A percentile compares a stretch with the other conserved stretches of the same genome.
phyloP scores from a whole-genome alignment of 2,329 filamentous ascomycete genomes.

The Xylaria sp. region DNA sequence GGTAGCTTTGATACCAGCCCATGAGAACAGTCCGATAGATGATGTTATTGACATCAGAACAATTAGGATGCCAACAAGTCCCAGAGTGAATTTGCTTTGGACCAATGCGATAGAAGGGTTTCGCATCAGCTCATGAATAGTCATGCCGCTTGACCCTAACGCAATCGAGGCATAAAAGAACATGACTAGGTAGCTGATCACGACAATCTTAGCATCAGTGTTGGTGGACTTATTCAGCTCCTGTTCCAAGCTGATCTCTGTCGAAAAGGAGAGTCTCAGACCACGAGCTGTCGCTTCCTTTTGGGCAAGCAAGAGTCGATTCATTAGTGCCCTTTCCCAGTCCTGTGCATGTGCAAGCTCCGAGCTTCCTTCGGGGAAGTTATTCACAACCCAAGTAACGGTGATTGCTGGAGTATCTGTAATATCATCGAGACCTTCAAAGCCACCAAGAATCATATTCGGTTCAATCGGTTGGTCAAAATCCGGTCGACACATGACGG shows the following conservation, averaged over 20 bases:
- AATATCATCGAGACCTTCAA: conserved; percentile 71
- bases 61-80: conserved; percentile 93
- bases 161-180: conserved; percentile 96
- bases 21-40: conserved; percentile 94
- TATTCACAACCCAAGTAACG: conserved; percentile 94
- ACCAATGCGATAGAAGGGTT: conserved; percentile 89
- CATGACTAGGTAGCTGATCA: conserved; percentile 98
- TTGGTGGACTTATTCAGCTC: conserved; percentile 98
- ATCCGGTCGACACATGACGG: conserved; percentile 85
- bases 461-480: conserved; percentile 91
- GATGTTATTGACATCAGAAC: conserved; percentile 97
- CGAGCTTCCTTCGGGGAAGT: conserved; percentile 78
- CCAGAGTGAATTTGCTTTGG: conserved; percentile 95
- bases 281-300: conserved; percentile 81
- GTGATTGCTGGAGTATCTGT: conserved; percentile 83
- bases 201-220: conserved; percentile 95
- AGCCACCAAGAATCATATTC: conserved; percentile 87
- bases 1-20: conserved; percentile 90
- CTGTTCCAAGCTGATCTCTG: conserved; percentile 93
- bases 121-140: conserved; percentile 77
- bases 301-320: conserved; percentile 80
- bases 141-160: conserved; percentile 86
- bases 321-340: conserved; percentile 85
- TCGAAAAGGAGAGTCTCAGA: conserved; percentile 90
- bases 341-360: conserved; percentile 82